Conservation (phyloP, 192 early-diverging fungal species). For the Spizellomyces sp. region DNA sequence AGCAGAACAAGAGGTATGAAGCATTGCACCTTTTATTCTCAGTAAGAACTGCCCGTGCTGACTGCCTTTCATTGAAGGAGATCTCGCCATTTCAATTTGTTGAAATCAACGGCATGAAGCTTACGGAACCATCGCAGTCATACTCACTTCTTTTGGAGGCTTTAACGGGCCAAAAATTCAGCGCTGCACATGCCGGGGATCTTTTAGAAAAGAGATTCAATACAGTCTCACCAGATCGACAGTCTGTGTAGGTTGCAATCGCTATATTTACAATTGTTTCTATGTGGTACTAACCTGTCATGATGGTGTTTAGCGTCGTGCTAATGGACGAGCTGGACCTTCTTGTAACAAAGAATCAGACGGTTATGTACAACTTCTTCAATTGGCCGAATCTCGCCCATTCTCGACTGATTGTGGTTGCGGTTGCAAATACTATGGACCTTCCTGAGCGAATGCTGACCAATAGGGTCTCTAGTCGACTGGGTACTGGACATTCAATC, state of each 20-base stretch:
- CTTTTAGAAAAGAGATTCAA: slow-evolving; percentile 74
- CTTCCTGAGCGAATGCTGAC: slow-evolving; percentile 88
- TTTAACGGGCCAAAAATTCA: slow-evolving; percentile 62
- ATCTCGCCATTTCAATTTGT: slow-evolving; percentile 76
- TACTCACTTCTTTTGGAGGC: slow-evolving; percentile 84
- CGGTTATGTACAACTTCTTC: slow-evolving; percentile 98
- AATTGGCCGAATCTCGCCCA: slow-evolving; percentile 90
- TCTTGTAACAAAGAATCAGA: slow-evolving; percentile 87
- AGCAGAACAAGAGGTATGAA: slow-evolving; percentile 57
- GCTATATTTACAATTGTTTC: slow-evolving; percentile 13
- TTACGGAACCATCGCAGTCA: slow-evolving; percentile 87
- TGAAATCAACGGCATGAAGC: slow-evolving; percentile 97
- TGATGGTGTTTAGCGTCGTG: slow-evolving; percentile 66
- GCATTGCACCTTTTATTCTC: neutral
- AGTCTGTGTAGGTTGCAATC: slow-evolving; percentile 43
- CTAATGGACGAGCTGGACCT: slow-evolving; percentile 97
- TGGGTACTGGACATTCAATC: slow-evolving; percentile 57
- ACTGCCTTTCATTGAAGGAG: slow-evolving; percentile 11
- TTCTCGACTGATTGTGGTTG: slow-evolving; percentile 87
- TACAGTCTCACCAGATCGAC: slow-evolving; percentile 46
- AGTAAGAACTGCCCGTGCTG: neutral
- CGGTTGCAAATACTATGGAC: slow-evolving; percentile 99
- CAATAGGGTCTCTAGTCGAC: slow-evolving; percentile 86
- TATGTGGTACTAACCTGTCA: slow-evolving; percentile 10
- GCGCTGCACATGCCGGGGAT: slow-evolving; percentile 74